Percentiles rank a stretch among this genome's conserved stretches.
phyloP scores from a whole-genome alignment of 306 rosid species.

The Potentilla sterilis region DNA sequence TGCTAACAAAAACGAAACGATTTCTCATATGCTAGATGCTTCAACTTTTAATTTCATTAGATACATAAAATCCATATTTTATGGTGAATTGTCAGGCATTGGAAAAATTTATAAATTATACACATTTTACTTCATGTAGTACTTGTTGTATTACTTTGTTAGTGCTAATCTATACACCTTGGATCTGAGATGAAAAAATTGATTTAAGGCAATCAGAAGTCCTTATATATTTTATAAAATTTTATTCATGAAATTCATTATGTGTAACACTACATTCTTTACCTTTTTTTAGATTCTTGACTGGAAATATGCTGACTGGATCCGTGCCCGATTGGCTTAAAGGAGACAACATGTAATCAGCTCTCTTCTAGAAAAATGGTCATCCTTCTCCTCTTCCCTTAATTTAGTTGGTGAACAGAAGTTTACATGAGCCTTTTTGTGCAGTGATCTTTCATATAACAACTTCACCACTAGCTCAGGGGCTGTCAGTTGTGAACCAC shows the following conservation, averaged over 20 bases:
- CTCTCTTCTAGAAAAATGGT: conserved; percentile 18
- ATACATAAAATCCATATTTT: neutral
- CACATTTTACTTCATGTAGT: neutral
- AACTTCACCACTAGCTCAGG: conserved; percentile 32
- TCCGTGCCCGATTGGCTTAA: conserved; percentile 37
- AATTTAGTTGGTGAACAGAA: neutral
- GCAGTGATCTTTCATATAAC: conserved; percentile 59
- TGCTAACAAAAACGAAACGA: neutral
- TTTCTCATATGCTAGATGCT: neutral
- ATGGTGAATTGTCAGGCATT: neutral
- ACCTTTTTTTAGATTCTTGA: conserved; percentile 45
- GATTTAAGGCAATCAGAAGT: neutral
- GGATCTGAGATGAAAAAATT: neutral
- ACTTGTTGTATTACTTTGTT: neutral
- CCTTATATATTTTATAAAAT: neutral
- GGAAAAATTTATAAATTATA: neutral
- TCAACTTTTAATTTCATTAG: neutral
- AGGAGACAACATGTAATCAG: conserved; percentile 39
- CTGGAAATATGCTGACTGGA: conserved; percentile 59
- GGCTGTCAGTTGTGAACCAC: conserved; percentile 40
- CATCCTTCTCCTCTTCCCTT: neutral
- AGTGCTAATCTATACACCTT: neutral
- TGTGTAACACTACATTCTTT: too few species aligned
- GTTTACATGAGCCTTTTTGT: conserved; percentile 14
- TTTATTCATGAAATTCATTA: neutral